Evolutionary conservation across 805 yeast genomes (phyloP).

Genomic region (Yarrowia yakushimensis): DNA sequence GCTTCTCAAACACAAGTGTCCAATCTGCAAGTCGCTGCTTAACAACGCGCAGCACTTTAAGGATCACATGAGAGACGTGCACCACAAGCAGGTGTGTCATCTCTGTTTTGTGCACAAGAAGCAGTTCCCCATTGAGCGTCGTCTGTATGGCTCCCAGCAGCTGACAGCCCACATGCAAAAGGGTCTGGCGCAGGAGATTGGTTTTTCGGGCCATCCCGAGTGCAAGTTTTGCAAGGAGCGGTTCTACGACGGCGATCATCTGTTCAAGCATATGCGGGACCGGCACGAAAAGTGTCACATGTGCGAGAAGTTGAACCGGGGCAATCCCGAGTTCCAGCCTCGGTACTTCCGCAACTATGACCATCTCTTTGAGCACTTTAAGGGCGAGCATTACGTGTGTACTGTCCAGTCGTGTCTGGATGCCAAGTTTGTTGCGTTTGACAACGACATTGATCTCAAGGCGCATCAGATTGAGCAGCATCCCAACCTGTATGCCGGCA

Average conservation of each 20-base stretch:
- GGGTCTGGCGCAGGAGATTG: conserved; percentile 59
- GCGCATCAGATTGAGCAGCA: conserved; percentile 88
- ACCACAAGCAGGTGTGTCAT: conserved; percentile 71
- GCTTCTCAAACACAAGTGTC: conserved; percentile 57
- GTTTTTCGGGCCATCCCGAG: conserved; percentile 84
- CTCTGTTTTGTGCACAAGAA: conserved; percentile 75
- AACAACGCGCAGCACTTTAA: conserved; percentile 56
- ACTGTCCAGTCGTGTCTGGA: conserved; percentile 74
- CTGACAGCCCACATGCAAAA: conserved; percentile 64
- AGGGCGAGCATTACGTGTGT: conserved; percentile 70
- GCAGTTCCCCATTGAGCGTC: conserved; percentile 70
- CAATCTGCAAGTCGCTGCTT: conserved; percentile 41
- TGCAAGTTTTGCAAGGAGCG: conserved; percentile 78
- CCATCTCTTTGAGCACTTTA: conserved; percentile 70
- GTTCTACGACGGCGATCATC: conserved; percentile 86
- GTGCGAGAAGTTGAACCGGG: conserved; percentile 57
- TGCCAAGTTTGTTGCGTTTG: conserved; percentile 86
- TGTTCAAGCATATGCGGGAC: conserved; percentile 75
- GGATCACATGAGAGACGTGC: conserved; percentile 61
- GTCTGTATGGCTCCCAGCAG: conserved; percentile 56
- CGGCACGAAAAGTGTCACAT: conserved; percentile 85
- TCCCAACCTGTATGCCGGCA: conserved; percentile 50
- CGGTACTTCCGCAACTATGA: conserved; percentile 77
- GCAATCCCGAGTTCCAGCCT: conserved; percentile 50
- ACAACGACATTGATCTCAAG: conserved; percentile 77